Evolutionary conservation across 768 basidiomycete genomes (phyloP), one percentile per base, ranked within the genome.

Genomic region (Sporobolomyces roseus): DNA sequence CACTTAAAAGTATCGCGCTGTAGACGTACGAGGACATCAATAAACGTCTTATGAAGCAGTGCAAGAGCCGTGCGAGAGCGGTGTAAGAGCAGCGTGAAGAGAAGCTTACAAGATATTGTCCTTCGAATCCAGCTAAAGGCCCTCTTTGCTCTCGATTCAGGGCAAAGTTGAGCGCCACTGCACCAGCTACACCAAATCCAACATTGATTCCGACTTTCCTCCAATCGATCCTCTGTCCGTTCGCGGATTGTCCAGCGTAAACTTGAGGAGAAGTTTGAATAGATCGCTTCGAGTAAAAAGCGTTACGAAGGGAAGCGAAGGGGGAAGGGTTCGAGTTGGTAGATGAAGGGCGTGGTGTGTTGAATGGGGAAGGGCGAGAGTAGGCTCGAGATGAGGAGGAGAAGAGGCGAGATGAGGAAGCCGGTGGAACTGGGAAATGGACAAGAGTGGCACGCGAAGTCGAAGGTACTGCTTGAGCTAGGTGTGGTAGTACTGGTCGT

Each of bases 1-100:
- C 91, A 93, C 75, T 84, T 86, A 82, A 75, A 75, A 13, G 75
- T 75, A 14, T 27, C 23, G 3, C 53, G 41, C 19, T 59, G n/a
- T 48, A 46, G 58, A 27, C 8, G 17, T 12, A 25, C 8, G 4
- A 25, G 21, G 38, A 41, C 38, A 9, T 27, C 23, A 46, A 23
- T 41, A 9, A 41, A 17, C 9, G 38, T 41, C 10, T 17, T 9
- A 41, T 9, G 17, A 9, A 41, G 17, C 38, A 41, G 38, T 17
- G 9, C 10, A 41, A 17, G 17, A 41, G 10, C 17, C 38, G 38
- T 9, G 17, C 9, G 38, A 41, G 17, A 9, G 17, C 10, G 9
- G 9, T 41, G 14, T 51, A n/a, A 41, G 59, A 46, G 3, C 29
- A 41, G 38, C 9, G 38, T 19, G 17, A n/a, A n/a, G n/a, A n/a